Evolutionary conservation across 306 rosid genomes (phyloP).

Genomic region (Prunus persica): Prunus_persica_NCBIv2 NC_034009.1:34238001-34238500

Average conservation of each 20-base stretch:
- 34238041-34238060: slow-evolving; percentile 93
- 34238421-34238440: slow-evolving; percentile 92
- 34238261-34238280: not conserved
- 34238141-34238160: slow-evolving; percentile 85
- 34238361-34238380: slow-evolving; percentile 74
- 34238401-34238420: slow-evolving; percentile 99
- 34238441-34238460: slow-evolving; percentile 60
- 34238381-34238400: slow-evolving; percentile 95
- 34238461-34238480: slow-evolving; percentile 25
- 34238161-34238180: slow-evolving; percentile 85
- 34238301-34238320: not conserved
- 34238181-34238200: slow-evolving; percentile 98
- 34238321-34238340: not conserved
- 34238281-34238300: slow-evolving; percentile 9
- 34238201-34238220: slow-evolving; percentile 99
- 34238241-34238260: slow-evolving; percentile 12
- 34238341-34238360: not conserved
- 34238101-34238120: slow-evolving; percentile 94
- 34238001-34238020: slow-evolving; percentile 54
- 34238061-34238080: slow-evolving; percentile 95
- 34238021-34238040: slow-evolving; percentile 62
- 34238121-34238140: slow-evolving; percentile 83
- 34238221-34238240: slow-evolving; percentile 45
- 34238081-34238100: slow-evolving; percentile 90
- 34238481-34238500: slow-evolving; percentile 7